Evolutionary conservation across 768 basidiomycete species (phyloP).

Genomic region (Trichaptum fuscoviolaceum): DNA sequence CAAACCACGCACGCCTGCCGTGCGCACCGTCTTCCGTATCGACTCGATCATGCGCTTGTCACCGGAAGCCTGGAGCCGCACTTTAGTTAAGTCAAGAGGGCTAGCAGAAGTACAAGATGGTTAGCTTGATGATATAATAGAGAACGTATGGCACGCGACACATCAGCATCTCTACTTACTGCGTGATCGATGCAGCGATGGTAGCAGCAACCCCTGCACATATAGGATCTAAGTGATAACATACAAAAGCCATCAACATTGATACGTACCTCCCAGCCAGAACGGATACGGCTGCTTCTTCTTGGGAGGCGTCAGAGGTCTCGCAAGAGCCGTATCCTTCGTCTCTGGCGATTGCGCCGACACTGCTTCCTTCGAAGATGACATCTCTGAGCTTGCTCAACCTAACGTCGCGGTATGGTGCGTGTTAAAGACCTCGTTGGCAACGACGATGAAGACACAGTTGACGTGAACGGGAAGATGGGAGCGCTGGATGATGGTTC

Average conservation of each 20-base stretch:
- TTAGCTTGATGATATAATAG: too few species aligned
- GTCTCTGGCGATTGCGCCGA: not conserved
- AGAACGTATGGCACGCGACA: not conserved
- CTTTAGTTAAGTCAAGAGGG: slow-evolving; percentile 87
- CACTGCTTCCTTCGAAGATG: not conserved
- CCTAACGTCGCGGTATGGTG: too few species aligned
- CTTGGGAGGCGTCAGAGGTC: not conserved
- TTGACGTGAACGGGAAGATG: not conserved
- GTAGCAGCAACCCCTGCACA: slow-evolving; percentile 66
- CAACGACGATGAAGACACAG: not conserved
- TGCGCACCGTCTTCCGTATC: slow-evolving; percentile 75
- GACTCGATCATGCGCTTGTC: slow-evolving; percentile 88
- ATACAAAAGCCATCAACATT: slow-evolving; percentile 4
- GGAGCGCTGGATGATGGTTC: not conserved
- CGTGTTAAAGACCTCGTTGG: not conserved
- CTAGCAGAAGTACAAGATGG: slow-evolving; percentile 26
- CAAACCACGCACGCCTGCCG: slow-evolving; percentile 72
- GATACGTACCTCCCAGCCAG: slow-evolving; percentile 67
- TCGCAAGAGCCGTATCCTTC: not conserved
- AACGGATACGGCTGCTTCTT: slow-evolving; percentile 79
- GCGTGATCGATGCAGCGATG: slow-evolving; percentile 84
- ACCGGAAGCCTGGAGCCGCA: slow-evolving; percentile 85
- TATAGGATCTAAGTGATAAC: not conserved
- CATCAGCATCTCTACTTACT: slow-evolving; percentile 40
- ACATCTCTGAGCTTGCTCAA: not conserved